These are phyloP conservation scores for Noccaea caerulescens DNA, from an alignment of 345 rosid species.

Conservation along the genomic window DNA sequence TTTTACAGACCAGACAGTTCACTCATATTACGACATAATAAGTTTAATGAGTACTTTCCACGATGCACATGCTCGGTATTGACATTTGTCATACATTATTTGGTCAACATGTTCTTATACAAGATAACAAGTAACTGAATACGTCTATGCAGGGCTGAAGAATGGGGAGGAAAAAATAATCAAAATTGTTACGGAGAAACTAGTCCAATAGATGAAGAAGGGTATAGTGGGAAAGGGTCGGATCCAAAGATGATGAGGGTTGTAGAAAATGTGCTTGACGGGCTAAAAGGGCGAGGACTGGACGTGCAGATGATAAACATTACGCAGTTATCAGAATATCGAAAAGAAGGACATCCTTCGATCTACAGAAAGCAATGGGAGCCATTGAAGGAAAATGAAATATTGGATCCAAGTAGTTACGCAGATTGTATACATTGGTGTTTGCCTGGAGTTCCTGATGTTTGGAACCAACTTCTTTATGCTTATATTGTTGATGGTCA, in stretches of 20 bases:
- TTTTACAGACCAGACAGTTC: background rate
- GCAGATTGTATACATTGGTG: conserved; percentile 96
- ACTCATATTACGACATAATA: background rate
- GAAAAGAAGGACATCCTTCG: conserved; percentile 86
- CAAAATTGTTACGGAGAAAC: conserved; percentile 70
- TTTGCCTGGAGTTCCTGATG: conserved; percentile 93
- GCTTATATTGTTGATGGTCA: conserved; percentile 50
- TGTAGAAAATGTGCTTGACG: conserved; percentile 53
- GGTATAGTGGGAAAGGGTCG: conserved; percentile 57
- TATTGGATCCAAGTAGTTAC: conserved; percentile 58
- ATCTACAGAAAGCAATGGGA: conserved; percentile 77
- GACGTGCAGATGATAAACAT: conserved; percentile 68
- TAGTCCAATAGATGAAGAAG: conserved; percentile 51
- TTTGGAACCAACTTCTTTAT: conserved; percentile 87
- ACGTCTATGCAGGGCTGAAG: conserved; percentile 53
- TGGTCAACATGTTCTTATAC: background rate
- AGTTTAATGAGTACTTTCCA: background rate
- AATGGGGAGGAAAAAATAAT: conserved; percentile 65
- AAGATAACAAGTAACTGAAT: background rate
- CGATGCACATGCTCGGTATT: background rate
- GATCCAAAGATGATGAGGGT: conserved; percentile 59
- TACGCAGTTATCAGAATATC: conserved; percentile 72
- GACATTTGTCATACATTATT: conserved; percentile 1
- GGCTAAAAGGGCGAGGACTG: conserved; percentile 54
- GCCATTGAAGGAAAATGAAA: conserved; percentile 52